phyloP scores from a whole-genome alignment of 805 yeast genomes.

The Cyberlindnera xylosilytica region DNA sequence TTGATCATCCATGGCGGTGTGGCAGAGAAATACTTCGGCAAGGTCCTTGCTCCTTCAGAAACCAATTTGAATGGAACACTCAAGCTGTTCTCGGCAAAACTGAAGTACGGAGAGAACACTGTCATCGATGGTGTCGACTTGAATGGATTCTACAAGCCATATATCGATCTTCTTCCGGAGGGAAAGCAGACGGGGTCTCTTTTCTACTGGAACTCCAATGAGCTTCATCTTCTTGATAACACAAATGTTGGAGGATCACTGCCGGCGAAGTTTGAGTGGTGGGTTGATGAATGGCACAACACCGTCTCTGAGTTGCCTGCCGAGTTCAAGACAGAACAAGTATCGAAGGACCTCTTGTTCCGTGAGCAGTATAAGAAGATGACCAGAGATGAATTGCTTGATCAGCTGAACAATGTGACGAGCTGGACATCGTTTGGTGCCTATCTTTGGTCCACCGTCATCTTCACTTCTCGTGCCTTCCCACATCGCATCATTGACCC shows the following conservation, averaged over 20 bases:
- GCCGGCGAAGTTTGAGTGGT: slow-evolving; percentile 39
- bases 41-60: slow-evolving; percentile 7
- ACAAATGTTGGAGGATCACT: slow-evolving; percentile 64
- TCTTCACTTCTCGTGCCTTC: slow-evolving; percentile 76
- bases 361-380: slow-evolving; percentile 16
- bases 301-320: slow-evolving; percentile 14
- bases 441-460: slow-evolving; percentile 71
- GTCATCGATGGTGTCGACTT: slow-evolving; percentile 20
- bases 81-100: slow-evolving; percentile 38
- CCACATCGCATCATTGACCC: slow-evolving; percentile 49
- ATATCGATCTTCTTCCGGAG: slow-evolving; percentile 50
- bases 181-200: slow-evolving; percentile 47
- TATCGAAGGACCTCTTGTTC: slow-evolving; percentile 19
- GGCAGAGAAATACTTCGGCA: slow-evolving; percentile 26
- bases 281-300: slow-evolving; percentile 62
- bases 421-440: slow-evolving; percentile 66
- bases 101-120: slow-evolving; percentile 33
- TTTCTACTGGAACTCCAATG: slow-evolving; percentile 56
- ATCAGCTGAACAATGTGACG: slow-evolving; percentile 18
- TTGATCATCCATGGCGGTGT: slow-evolving; percentile 29
- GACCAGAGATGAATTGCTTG: slow-evolving; percentile 18
- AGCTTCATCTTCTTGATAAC: slow-evolving; percentile 51
- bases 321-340: slow-evolving; percentile 1
- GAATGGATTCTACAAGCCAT: slow-evolving; percentile 36
- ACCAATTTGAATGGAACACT: slow-evolving; percentile 32